These are phyloP conservation scores for Fusarium lateritium DNA, from an alignment of 2,329 filamentous ascomycete genomes.

Conservation along the genomic window DNA sequence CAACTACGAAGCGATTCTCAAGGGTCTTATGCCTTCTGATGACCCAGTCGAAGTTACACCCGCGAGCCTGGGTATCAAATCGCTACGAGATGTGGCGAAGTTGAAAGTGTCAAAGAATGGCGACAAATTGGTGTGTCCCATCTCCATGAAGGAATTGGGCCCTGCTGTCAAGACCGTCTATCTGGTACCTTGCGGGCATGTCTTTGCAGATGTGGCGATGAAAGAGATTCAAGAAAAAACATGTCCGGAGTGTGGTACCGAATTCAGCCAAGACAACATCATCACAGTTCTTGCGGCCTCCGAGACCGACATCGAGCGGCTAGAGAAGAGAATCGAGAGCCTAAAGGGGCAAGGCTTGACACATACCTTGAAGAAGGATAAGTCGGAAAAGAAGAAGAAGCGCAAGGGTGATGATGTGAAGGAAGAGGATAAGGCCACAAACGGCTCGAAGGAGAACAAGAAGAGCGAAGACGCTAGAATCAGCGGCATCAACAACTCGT, in stretches of 20 bases:
- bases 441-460: slow-evolving; percentile 49
- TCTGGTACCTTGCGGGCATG: slow-evolving; percentile 94
- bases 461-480: slow-evolving; percentile 57
- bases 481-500: slow-evolving; percentile 86
- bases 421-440: slow-evolving; percentile 66
- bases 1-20: slow-evolving; percentile 92
- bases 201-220: slow-evolving; percentile 89
- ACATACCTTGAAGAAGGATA: slow-evolving; percentile 90
- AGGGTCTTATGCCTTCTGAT: slow-evolving; percentile 70
- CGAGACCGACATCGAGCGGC: slow-evolving; percentile 77
- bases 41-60: slow-evolving; percentile 67
- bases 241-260: slow-evolving; percentile 81
- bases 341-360: slow-evolving; percentile 81
- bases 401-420: slow-evolving; percentile 66
- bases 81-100: slow-evolving; percentile 88
- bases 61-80: slow-evolving; percentile 75
- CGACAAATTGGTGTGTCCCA: slow-evolving; percentile 84
- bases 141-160: slow-evolving; percentile 89
- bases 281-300: slow-evolving; percentile 85
- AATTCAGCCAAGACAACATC: slow-evolving; percentile 81
- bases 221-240: slow-evolving; percentile 78
- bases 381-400: slow-evolving; percentile 76
- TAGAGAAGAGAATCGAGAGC: slow-evolving; percentile 77
- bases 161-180: slow-evolving; percentile 86
- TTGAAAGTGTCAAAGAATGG: slow-evolving; percentile 74